phyloP scores from a whole-genome alignment of 148 eudicot genomes.

The Fagopyrum esculentum region DNA sequence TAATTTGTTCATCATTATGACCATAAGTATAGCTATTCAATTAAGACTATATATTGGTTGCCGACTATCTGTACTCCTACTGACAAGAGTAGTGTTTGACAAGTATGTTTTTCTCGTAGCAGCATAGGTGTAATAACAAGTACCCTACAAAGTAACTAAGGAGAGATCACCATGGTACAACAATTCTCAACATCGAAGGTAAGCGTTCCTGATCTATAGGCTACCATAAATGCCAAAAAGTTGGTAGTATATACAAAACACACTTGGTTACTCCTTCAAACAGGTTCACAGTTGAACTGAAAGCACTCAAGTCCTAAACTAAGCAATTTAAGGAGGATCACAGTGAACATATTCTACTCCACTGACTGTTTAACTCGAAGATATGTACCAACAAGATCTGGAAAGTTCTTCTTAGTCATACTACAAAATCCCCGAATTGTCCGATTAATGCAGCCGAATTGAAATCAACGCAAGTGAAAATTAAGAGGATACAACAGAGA shows the following conservation, averaged over 20 bases:
- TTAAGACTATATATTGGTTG: constrained; percentile 1
- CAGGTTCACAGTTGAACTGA: neutral
- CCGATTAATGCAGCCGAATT: neutral
- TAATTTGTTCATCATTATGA: no score
- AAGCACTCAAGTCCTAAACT: neutral
- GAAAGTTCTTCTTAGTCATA: neutral
- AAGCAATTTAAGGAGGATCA: neutral
- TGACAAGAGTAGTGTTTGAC: neutral
- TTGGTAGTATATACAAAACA: neutral
- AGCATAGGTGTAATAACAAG: neutral
- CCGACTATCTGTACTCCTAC: neutral
- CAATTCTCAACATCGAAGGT: neutral
- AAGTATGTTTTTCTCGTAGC: neutral
- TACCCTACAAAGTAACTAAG: neutral
- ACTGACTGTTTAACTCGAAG: neutral
- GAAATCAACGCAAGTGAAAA: neutral
- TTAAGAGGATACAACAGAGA: neutral
- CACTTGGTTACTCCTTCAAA: neutral
- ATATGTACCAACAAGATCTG: neutral
- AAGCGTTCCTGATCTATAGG: neutral
- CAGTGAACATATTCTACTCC: neutral
- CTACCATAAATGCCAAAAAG: neutral
- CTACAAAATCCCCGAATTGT: constrained; percentile 1
- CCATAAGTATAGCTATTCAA: no score
- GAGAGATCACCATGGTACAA: neutral